Base-by-base conservation (phyloP, 73 alveolate genomes). In the Stentor coeruleus region DNA sequence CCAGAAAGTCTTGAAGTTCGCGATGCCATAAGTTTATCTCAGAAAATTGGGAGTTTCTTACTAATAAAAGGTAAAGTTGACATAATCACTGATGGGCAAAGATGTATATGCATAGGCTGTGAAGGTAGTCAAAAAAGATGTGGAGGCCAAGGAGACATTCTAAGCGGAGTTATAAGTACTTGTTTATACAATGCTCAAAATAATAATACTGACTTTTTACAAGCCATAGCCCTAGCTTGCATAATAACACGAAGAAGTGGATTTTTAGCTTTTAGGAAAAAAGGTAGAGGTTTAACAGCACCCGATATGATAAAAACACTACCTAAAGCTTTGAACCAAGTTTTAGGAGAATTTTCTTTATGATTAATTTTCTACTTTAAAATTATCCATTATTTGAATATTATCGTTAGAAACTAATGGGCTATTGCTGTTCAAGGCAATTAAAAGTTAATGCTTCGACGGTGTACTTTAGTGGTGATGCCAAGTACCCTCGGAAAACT, bases 131-230 rank as follows among this genome's bases (percentile, higher is more conserved):
- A 83, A 60, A 97, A 97, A 85, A 86, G 99, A 86, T 91, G 98
- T 55, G 99, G 99, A 80, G 99, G 99, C 14, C 86, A 93, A 82
- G 99, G 99, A 3, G 99, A 96, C 89, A 75, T 97, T 59, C 82
- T 97, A 59, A 77, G 94, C 58, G 99, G 99, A 3, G 77, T 91
- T 30, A 77, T 95, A 42, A 98, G 96, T 35, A 30, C 91, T 0
- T 91, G 90, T 82, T 86, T 95, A 39, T 77, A 81, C 87, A 72
- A 87, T 81, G 81, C 87, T 31, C 72, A 84, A 73, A 39, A 39
- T n/a, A 75, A 75, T n/a, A 6, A 15, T 15, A 20, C 39, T 11
- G 72, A 75, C 57, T 81, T 83, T 38, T 58, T 95, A 35, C 81
- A 79, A 35, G 92, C 97, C 33, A 92, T 92, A 59, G 84, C 89